Evolutionary conservation across 108 stramenopile genomes (phyloP), one percentile per base, ranked within the genome.

Genomic region (Parmales sp.): DNA sequence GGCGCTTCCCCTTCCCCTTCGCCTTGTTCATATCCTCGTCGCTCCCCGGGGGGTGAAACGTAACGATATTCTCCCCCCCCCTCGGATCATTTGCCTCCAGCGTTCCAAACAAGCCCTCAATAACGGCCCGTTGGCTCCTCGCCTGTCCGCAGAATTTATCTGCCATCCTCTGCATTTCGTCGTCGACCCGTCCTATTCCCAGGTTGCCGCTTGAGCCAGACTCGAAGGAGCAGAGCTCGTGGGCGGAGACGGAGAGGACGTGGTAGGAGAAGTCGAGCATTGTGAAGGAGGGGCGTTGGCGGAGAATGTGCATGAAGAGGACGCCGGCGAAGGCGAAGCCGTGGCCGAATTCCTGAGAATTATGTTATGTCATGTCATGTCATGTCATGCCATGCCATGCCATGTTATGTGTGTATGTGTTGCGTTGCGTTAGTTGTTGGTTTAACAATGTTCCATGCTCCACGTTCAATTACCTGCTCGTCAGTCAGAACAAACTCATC

Each of bases 231-330:
- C 54, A 60, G 11, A 60, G 13, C 28, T 78, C 78, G 63, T 74
- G 71, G 37, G 60, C 72, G 18, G 64, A 39, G 23, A 78, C 72
- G 48, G 68, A 68, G 22, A 71, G 39, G 3, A 78, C 48, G 70
- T 76, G 76, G 65, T 51, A 72, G 7, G 72, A 67, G 29, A 79
- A 75, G 64, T 79, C 78, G 2, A 77, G 76, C 63, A 77, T 64
- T 23, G 74, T 73, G 65, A 74, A 79, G 36, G 31, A 37, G 4
- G 68, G 70, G 46, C 60, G 43, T 60, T 80, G 79, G 6, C 69
- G 49, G 8, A 80, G 50, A 5, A 73, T 37, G 31, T 78, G 77
- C 38, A 80, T 48, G 37, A 80, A 19, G 19, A 73, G 46, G 34
- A 69, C 45, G 29, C 79, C 79, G 19, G 74, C 74, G 2, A 78